Base-by-base conservation (phyloP, 495 filamentous ascomycete species). In the Rhizodiscina lignyota region DNA sequence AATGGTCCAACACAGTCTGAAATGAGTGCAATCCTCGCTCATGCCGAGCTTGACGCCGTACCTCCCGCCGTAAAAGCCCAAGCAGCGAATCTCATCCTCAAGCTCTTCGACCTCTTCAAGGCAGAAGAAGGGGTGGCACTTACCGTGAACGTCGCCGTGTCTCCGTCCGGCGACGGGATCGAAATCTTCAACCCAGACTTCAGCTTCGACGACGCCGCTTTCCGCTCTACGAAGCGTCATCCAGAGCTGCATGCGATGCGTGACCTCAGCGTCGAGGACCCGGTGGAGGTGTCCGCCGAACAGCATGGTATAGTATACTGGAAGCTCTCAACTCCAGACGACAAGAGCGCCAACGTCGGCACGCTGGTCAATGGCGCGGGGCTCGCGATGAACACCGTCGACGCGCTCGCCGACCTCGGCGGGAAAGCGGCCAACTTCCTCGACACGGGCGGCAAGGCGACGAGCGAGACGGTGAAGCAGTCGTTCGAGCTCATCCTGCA, bases 381-480 rank as follows among this genome's bases (percentile, higher is more conserved):
- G 3, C 72, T 92, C 16, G 83, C 83, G 6, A 91, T 94, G 83
- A 91, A 91, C 55, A 91, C 85, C 0, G 71, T 83, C 38, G 85
- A 92, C 48, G 77, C 79, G 2, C 68, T 91, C 4, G 62, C 66
- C 2, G 55, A 68, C 26, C 71, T 70, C 26, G 75, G 74, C 31
- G 57, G 64, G 29, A 72, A 70, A 19, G 67, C 39, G 12, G 40
- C 82, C 20, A 92, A 92, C 40, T 92, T 94, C 59, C 64, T 92
- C 19, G 85, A 92, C 50, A 91, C 83, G 0, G 84, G 85, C 20
- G 85, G 83, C 34, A 92, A 91, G 52, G 85, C 85, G 1, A 92
- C 85, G 1, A 70, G 68, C n/a, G 73, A 77, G 45, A 91, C 83
- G 0, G 79, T 94, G 26, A 77, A 79, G 55, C 63, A 71, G 31